Evolutionary conservation across 768 basidiomycete species (phyloP), one percentile per base, ranked within the genome.

Genomic region (Tulasnella sp.): DNA sequence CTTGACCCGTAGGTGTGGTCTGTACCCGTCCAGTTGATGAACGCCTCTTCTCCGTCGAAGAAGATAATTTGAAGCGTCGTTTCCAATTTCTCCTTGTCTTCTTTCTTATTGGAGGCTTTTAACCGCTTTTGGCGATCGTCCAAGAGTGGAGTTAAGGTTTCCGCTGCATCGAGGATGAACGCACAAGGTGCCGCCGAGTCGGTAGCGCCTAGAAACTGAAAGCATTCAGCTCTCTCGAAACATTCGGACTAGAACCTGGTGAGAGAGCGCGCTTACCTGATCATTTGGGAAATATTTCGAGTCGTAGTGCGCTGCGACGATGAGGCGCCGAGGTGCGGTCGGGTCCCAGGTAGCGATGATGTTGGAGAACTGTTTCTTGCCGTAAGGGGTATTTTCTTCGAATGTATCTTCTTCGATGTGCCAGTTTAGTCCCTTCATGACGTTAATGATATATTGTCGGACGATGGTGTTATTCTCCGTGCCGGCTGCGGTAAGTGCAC

Each of bases 41-140:
- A 98, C 0, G 97, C 97, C 80, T 98, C 97, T 80, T 99, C 97
- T 2, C 97, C 97, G 77, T 99, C 97, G 73, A 99, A 96, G 79
- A 98, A 96, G 11, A 99, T 84, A 9, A 98, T 82, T 78, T 97
- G 94, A 9, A 99, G 80, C 3, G 95, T 96, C 22, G 91, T 93
- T 72, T 92, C 81, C 69, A 76, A 76, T n/a, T 93, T 90, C 52
- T 92, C 79, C 9, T 59, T 59, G 34, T 79, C 92, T 14, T 88
- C 87, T 69, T 87, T 87, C 17, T 82, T 78, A 0, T 82, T 88
- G 2, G 83, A 83, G 11, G 77, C 71, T 36, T 86, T 84, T 6
- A 90, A 75, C 36, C 86, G 83, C 71, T 84, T 81, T 59, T 84
- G 81, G 29, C 90, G 85, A 14, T 83, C 81, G 39, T 90, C 84